Percentiles rank a stretch among this genome's conserved stretches.
Evolutionary conservation across 2,329 filamentous ascomycete genomes (phyloP).

Genomic region (Ambrosiella cleistominuta): DNA sequence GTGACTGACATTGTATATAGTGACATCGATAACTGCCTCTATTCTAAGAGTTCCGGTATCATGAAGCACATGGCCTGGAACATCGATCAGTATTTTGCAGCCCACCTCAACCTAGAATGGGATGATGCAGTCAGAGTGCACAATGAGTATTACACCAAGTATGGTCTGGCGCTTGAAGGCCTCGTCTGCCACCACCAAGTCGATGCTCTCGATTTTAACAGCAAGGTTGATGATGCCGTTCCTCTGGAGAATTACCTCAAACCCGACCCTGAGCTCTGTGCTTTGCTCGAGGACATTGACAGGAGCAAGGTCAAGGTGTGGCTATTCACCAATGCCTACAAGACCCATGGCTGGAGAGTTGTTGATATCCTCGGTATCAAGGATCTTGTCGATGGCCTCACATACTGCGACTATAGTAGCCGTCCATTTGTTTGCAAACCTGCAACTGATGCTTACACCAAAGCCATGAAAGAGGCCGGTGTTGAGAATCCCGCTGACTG

Average conservation of each 20-base stretch:
- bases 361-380: constrained; percentile 66
- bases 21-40: constrained; percentile 97
- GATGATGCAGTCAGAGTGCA: constrained; percentile 77
- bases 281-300: constrained; percentile 68
- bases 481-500: constrained; percentile 52
- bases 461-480: constrained; percentile 74
- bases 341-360: constrained; percentile 71
- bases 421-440: constrained; percentile 76
- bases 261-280: constrained; percentile 56
- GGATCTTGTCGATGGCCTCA: constrained; percentile 85
- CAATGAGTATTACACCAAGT: constrained; percentile 83
- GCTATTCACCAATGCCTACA: constrained; percentile 93
- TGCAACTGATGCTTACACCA: constrained; percentile 61
- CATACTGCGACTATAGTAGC: constrained; percentile 74
- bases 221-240: constrained; percentile 83
- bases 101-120: constrained; percentile 54
- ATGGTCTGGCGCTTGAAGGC: constrained; percentile 93
- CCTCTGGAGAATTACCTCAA: constrained; percentile 73
- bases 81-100: constrained; percentile 48
- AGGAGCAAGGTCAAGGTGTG: constrained; percentile 68
- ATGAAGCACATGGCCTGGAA: constrained; percentile 76
- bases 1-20: constrained; percentile 28
- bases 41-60: constrained; percentile 70
- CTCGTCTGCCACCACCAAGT: constrained; percentile 89
- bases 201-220: constrained; percentile 85